Evolutionary conservation across 1,284 basidiomycete genomes (phyloP), one percentile per base, ranked within the genome.

Genomic region (Wallemia mellicola): DNA sequence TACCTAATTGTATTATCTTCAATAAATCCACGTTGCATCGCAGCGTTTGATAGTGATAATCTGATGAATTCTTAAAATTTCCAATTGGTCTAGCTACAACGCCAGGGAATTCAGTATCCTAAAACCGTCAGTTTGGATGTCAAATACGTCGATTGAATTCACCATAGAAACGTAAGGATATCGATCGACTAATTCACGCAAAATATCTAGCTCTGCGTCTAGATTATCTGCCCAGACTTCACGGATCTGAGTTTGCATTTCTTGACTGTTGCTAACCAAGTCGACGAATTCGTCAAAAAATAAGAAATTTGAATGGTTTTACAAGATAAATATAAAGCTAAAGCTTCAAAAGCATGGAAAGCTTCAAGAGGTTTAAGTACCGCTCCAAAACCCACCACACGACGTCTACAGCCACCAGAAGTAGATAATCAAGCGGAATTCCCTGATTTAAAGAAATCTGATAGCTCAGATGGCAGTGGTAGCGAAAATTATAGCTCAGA

Each of bases 31-130:
- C 94, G 70, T 99, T 99, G 73, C 86, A 91, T 63, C 92, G 80
- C 82, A 99, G 89, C 2, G 94, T 98, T 71, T 99, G 92, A 71
- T 95, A 99, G 72, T 98, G 92, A 68, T 96, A 96, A 72, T 99
- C 92, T 19, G 88, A 88, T 14, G 87, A 88, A 0, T 89, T 92
- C 70, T 88, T 89, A 76, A 95, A 98, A 33, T 81, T 77, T 15
- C 92, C 92, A 68, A 98, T 95, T 15, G 94, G 92, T 22, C 94
- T 78, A 9, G 92, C 94, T 54, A 99, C 92, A 58, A 96, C 92
- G 9, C 94, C 94, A 27, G 92, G 92, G 69, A 98, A 98, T 71
- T 98, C 94, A 62, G 94, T 96, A 70, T 98, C 92, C 88, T 92
- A 68, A 55, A 63, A 58, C 61, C 57, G 61, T 61, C 17, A 60